Evolutionary conservation across 1,284 basidiomycete genomes (phyloP), one percentile per base, ranked within the genome.

Genomic region (Anthracocystis setariae): DNA sequence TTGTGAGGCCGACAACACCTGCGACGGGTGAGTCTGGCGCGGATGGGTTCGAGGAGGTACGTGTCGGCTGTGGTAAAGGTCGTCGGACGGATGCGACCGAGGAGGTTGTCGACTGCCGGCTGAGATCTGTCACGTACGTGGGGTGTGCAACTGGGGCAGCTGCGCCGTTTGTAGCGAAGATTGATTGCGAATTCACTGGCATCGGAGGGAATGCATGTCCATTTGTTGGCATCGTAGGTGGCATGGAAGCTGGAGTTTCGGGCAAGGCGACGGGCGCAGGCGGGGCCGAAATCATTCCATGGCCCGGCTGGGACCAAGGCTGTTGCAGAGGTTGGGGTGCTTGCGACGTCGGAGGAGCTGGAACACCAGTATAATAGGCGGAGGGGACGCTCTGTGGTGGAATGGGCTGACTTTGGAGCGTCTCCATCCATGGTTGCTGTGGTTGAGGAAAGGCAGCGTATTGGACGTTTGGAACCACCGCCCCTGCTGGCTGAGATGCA

Each of bases 31-130:
- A 72, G 7, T 51, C 48, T 9, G 69, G 69, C 7, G 69, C 59
- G 0, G 63, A 66, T 3, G 69, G 59, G n/a, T 56, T 66, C 23
- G 70, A 67, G 9, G 60, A 64, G 33, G 70, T 68, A 35, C 70
- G 60, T 7, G 55, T 64, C 0, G 70, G 70, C 33, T 68, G 66
- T 13, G 71, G 71, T 35, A 73, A 52, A 8, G 71, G 65, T 21
- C 71, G 24, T 18, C 71, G 56, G 21, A 64, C 51, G 2, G 71
- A 68, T 29, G 49, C 61, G 8, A 69, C 55, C 21, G 71, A 73
- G 9, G 71, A 73, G 17, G 53, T 54, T 3, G 71, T 73, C 13
- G 71, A 69, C 38, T 65, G 65, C 17, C 71, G 48, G 54, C 61
- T 69, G 7, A 69, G 55, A 17, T 67, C 59, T 10, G 47, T 57